Base-by-base conservation (phyloP, 345 rosid species). In the Eucalyptus globulus region DNA sequence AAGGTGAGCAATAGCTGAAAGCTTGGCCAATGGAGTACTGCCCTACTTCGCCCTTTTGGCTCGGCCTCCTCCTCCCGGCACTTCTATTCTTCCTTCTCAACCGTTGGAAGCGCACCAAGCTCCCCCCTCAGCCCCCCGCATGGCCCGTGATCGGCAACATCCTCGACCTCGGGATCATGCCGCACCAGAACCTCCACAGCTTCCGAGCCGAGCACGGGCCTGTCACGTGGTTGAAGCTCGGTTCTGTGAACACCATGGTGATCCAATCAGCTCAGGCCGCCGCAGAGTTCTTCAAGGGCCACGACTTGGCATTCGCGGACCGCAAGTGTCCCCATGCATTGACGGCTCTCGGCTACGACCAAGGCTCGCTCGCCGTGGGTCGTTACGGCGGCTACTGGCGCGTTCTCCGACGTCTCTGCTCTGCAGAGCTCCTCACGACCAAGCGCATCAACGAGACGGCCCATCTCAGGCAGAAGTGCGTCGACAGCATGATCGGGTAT, bases 221-320 rank as follows among this genome's bases (percentile, higher is more conserved):
- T 15, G 80, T 67, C 80, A 67, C 43, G 6, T 95, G 93, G 90
- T 89, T 92, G 29, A 72, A 53, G 56, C 88, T 87, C 19, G 91
- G 90, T 17, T 89, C 51, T 49, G 14, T 24, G n/a, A 90, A 89
- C 87, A 89, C 93, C n/a, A 31, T 92, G 87, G 93, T 88, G 72
- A 58, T 90, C 29, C 90, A 86, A 51, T 86, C 92, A 7, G 91
- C 93, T 31, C 26, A 86, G 45, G 85, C 90, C 6, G 89, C 93
- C 13, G 87, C 87, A 1, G 90, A 90, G 37, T 26, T 91, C 34
- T 91, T 91, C 89, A 90, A 87, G 22, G 80, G 80, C 43, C 43
- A 67, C 21, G 43, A 67, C 22, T 21, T 31, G 3, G 19, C 80
- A 6, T 67, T 67, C 5, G 43, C 80, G 6, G 80, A 67, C 80